Percentiles rank a stretch among this genome's conserved stretches.
These are phyloP conservation scores for Miamiensis avidus DNA, from an alignment of 169 alveolate genomes.

Conservation along the genomic window DNA sequence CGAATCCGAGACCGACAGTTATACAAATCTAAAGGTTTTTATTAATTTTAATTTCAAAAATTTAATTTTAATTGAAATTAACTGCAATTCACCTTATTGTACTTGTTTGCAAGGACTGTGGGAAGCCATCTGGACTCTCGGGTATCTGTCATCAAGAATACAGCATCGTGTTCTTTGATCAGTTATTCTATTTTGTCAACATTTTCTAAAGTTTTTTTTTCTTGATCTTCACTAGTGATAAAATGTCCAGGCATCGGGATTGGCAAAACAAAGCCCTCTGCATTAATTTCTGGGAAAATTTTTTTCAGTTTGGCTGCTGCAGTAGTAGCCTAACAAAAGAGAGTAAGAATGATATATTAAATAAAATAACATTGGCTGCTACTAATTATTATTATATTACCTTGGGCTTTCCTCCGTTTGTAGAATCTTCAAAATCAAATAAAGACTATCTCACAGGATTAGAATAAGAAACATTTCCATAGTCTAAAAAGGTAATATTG, in stretches of 20 bases:
- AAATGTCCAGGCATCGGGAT: constrained; percentile 96
- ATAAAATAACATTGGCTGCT: neutral
- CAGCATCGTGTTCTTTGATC: constrained; percentile 81
- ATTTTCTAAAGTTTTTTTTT: constrained; percentile 52
- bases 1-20: constrained; percentile 95
- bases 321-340: constrained; percentile 78
- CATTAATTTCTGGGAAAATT: constrained; percentile 83
- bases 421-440: constrained; percentile 91
- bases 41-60: no score
- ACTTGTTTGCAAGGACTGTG: constrained; percentile 75
- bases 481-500: constrained; percentile 92
- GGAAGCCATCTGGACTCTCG: constrained; percentile 95
- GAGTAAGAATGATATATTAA: neutral
- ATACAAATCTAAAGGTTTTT: constrained; percentile 62
- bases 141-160: constrained; percentile 91
- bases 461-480: constrained; percentile 87
- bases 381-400: constrained; percentile 10
- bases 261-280: constrained; percentile 71
- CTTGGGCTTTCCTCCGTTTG: constrained; percentile 58
- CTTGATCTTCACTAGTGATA: constrained; percentile 57
- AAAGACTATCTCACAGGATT: constrained; percentile 94
- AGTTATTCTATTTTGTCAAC: constrained; percentile 60
- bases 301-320: constrained; percentile 87
- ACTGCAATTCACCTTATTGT: constrained; percentile 12
- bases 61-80: no score